Evolutionary conservation across 495 filamentous ascomycete genomes (phyloP), one percentile per base, ranked within the genome.

Genomic region (Aspergillus heteromorphus): DNA sequence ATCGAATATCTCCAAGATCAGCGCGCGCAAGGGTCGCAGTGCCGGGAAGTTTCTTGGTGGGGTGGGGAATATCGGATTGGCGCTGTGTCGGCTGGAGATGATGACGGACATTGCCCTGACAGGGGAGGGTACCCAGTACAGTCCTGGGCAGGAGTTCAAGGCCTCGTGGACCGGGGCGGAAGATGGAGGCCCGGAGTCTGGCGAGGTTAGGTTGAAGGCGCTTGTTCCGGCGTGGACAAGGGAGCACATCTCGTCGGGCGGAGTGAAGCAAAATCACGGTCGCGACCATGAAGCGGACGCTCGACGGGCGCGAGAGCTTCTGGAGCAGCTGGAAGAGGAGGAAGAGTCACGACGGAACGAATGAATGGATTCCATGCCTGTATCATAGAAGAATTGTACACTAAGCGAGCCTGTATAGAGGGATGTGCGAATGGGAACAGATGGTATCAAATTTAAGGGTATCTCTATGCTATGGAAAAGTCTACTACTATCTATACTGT

Each of bases 1-100:
- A 20, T 59, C 72, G 7, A 76, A 77, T 48, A 81, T 82, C 40
- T 74, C 66, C 19, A 75, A 73, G 47, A 65, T 69, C 19, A 67
- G 72, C 36, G 63, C 68, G 8, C 76, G 79, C 52, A 81, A 76
- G 60, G 84, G 83, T 9, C 80, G 88, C 51, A 84, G 80, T 34
- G 83, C 84, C 0, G 93, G 92, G 5, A 95, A 89, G 54, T 91
- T 84, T 67, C 66, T 97, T 45, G 70, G 67, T 1, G 85, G 88
- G 0, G 69, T 92, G 14, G 91, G 91, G 0, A 96, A 96, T 64
- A 72, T 97, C 19, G 93, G 92, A 2, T 71, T 98, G 45, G 91
- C 84, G n/a, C 64, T 96, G 45, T 96, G 92, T 62, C 80, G 92
- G 54, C 64, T 98, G 65, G 92, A 95, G 75, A 81, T 83, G 67